Percentiles rank a stretch among this genome's conserved stretches.
phyloP scores from a whole-genome alignment of 495 filamentous ascomycete genomes.

The Penicillium goetzii region DNA sequence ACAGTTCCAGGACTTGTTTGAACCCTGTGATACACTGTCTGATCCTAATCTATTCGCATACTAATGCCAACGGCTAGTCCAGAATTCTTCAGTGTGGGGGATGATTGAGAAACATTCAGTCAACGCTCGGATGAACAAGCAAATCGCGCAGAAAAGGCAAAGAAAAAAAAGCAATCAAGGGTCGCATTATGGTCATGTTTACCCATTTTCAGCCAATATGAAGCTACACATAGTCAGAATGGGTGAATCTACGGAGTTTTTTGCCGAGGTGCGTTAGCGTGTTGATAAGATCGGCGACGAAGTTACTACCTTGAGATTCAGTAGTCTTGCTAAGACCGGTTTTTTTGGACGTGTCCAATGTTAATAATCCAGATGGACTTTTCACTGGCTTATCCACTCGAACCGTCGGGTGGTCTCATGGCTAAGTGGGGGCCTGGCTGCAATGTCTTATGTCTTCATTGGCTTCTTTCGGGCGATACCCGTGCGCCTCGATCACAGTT shows the following conservation, averaged over 20 bases:
- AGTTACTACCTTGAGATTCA: slow-evolving; percentile 1
- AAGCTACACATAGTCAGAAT: background rate
- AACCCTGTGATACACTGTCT: background rate
- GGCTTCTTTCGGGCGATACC: background rate
- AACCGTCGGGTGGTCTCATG: background rate
- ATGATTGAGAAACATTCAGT: background rate
- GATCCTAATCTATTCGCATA: background rate
- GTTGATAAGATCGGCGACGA: background rate
- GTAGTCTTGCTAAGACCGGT: background rate
- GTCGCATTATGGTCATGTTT: background rate
- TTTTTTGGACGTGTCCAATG: slow-evolving; percentile 1
- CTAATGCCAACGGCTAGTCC: background rate
- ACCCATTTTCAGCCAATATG: background rate
- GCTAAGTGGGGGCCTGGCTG: background rate
- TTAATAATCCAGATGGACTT: background rate
- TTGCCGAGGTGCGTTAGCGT: background rate
- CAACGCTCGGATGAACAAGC: background rate
- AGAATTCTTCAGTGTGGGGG: background rate
- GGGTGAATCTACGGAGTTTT: background rate
- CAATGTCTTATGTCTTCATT: background rate
- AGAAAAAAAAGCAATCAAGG: background rate
- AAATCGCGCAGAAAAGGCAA: background rate
- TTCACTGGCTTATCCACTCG: background rate
- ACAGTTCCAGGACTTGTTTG: background rate
- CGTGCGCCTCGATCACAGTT: background rate